phyloP scores from a whole-genome alignment of 2,329 filamentous ascomycete species.

The Colletotrichum kahawae region DNA sequence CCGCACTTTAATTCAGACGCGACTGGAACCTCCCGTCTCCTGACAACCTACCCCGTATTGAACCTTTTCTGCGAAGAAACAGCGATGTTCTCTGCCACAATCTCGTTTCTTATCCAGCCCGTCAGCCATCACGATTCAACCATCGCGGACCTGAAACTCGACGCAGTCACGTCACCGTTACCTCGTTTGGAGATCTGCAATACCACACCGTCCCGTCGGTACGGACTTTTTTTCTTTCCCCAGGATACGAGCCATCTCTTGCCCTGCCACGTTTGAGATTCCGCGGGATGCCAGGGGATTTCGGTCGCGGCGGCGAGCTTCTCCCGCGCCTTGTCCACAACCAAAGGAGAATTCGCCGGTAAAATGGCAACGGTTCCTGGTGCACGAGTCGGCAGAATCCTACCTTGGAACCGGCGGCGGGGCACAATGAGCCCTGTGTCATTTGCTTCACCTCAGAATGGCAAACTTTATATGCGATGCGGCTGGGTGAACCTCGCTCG shows the following conservation, averaged over 20 bases:
- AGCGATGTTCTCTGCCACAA: neutral
- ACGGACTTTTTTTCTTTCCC: neutral
- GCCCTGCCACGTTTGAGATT: neutral
- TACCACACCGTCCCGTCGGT: conserved; percentile 1
- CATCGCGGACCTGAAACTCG: conserved; percentile 9
- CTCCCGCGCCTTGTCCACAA: neutral
- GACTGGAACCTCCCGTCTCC: conserved; percentile 11
- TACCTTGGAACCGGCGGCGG: neutral
- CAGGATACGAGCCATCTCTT: neutral
- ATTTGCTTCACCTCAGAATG: neutral
- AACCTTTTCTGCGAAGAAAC: neutral
- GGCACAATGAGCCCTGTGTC: neutral
- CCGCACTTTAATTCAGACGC: conserved; percentile 15
- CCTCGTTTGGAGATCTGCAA: conserved; percentile 12
- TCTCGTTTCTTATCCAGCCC: neutral
- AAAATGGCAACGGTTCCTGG: neutral
- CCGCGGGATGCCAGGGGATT: neutral
- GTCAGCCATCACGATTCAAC: neutral
- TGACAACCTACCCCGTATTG: neutral
- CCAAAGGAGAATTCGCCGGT: neutral
- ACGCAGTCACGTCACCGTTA: neutral
- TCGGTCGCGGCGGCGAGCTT: neutral
- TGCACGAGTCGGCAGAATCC: neutral
- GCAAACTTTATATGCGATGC: neutral
- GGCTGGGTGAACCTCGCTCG: neutral